These are phyloP conservation scores for Candolleomyces efflorescens DNA, from an alignment of 768 basidiomycete species.

Conservation along the genomic window DNA sequence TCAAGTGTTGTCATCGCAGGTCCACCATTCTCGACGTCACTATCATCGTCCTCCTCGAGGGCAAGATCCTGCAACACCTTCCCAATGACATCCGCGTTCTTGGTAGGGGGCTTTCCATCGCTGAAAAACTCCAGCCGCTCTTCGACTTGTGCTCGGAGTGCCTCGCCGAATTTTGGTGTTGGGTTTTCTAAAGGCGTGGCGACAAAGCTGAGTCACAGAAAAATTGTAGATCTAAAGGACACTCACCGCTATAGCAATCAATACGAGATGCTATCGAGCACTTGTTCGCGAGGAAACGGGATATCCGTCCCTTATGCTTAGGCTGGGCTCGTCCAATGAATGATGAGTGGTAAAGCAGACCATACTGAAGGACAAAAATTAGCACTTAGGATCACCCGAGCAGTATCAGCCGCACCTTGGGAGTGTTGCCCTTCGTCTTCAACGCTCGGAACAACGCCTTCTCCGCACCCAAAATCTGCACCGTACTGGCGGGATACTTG, in stretches of 20 bases:
- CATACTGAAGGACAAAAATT: slow-evolving; percentile 58
- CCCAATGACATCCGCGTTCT: slow-evolving; percentile 89
- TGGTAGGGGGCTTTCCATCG: slow-evolving; percentile 81
- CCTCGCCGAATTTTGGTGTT: slow-evolving; percentile 92
- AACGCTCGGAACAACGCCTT: slow-evolving; percentile 96
- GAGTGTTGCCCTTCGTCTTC: slow-evolving; percentile 98
- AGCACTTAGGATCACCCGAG: background rate
- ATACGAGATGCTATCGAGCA: slow-evolving; percentile 96
- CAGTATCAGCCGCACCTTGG: slow-evolving; percentile 58
- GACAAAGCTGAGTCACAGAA: slow-evolving; percentile 2
- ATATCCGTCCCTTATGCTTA: slow-evolving; percentile 96
- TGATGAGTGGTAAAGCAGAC: slow-evolving; percentile 94
- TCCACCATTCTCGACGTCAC: slow-evolving; percentile 45
- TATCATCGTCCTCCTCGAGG: slow-evolving; percentile 56
- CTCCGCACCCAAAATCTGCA: slow-evolving; percentile 97
- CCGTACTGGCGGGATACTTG: slow-evolving; percentile 98
- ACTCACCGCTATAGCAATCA: slow-evolving; percentile 85
- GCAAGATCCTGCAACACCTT: slow-evolving; percentile 80
- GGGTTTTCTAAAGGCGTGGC: slow-evolving; percentile 63
- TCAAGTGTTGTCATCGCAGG: slow-evolving; percentile 54
- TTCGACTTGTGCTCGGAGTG: slow-evolving; percentile 89
- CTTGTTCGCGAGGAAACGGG: slow-evolving; percentile 98
- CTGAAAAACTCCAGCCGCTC: slow-evolving; percentile 95
- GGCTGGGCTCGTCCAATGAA: slow-evolving; percentile 95
- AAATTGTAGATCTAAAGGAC: background rate